Conservation (phyloP, 345 rosid species). For the Citrus mangshanensis region DNA sequence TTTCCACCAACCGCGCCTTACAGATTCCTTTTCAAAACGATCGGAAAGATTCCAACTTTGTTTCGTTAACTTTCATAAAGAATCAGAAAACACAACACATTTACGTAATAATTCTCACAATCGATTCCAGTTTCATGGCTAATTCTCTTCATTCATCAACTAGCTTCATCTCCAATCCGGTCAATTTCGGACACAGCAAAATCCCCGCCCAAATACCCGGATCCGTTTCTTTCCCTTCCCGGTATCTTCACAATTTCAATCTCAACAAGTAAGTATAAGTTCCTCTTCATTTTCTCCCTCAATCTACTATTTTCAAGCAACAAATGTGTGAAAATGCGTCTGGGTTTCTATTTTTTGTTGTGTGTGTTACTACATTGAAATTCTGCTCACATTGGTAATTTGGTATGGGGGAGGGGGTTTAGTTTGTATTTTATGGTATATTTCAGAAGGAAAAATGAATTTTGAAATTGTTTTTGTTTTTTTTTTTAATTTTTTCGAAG, state of each 20-base stretch:
- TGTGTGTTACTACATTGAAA: not conserved
- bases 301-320: not conserved
- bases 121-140: not conserved
- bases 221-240: conserved; percentile 37
- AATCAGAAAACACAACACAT: too few species aligned
- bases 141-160: not conserved
- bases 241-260: conserved; percentile 12
- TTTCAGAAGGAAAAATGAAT: not conserved
- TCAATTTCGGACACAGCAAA: not conserved
- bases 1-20: not conserved
- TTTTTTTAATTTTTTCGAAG: not conserved
- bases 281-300: not conserved
- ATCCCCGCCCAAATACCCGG: conserved; percentile 5
- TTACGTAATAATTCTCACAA: too few species aligned
- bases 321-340: not conserved
- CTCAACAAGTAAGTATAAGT: conserved; percentile 18
- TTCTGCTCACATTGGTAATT: not conserved
- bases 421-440: not conserved
- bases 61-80: too few species aligned
- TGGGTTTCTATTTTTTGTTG: not conserved
- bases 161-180: not conserved
- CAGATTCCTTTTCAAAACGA: not conserved
- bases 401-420: not conserved
- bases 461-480: not conserved
- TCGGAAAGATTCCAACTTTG: not conserved